Base-by-base conservation (phyloP, 208 protist species). In the Balamuthia mandrillaris region DNA sequence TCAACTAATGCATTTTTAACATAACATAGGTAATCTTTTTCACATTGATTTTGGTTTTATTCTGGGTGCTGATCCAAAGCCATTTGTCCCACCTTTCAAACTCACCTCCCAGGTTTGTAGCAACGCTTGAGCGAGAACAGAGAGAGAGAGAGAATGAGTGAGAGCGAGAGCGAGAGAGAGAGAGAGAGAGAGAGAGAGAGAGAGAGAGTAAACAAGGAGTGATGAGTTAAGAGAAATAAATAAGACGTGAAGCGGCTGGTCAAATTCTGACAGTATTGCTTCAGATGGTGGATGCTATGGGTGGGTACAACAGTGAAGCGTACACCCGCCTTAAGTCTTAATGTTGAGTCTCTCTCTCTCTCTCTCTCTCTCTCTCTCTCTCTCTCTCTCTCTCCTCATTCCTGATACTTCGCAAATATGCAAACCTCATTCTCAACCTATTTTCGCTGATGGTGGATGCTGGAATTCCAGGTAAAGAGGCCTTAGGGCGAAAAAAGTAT, bases 21-120 rank as follows among this genome's bases (percentile, higher is more conserved):
- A 14, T 14, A 33, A 33, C 37, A 93, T 96, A 72, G 97, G 98
- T 27, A 90, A 95, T 41, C 87, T 99, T 44, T 94, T 99, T 74
- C 98, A 99, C 87, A 98, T 99, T 88, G 98, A 99, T 91, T 99
- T 98, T 91, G 97, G 97, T 12, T 99, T 95, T 88, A 97, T 99
- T 72, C 84, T 99, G 18, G 98, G 97, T 39, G 84, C 89, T 51
- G 97, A 98, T 89, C 97, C 98, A 12, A 98, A 98, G 86, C 96
- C 96, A 3, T 98, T n/a, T n/a, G n/a, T n/a, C n/a, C 96, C 94
- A 24, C 92, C 96, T n/a, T 98, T 99, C 94, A 98, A 98, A 87
- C 93, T 98, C 47, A 95, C 87, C 58, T 91, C 93, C 74, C 94
- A 97, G 88, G 96, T 97, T 14, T 93, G 87, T 89, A 84, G 51